These are phyloP conservation scores for Golubevia pallescens DNA, from an alignment of 1,284 basidiomycete species.

Conservation along the genomic window DNA sequence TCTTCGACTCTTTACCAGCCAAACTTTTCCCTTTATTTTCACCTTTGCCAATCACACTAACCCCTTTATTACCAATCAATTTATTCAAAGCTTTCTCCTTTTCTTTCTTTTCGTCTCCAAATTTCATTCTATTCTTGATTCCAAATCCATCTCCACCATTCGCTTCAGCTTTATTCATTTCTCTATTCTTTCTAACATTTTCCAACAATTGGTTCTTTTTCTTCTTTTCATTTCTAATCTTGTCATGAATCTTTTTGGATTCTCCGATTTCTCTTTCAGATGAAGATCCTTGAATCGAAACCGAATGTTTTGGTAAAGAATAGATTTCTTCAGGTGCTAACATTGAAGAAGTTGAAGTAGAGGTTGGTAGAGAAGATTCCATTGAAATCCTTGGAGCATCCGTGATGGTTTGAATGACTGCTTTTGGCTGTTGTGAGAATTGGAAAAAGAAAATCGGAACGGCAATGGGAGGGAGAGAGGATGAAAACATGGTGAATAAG, in stretches of 20 bases:
- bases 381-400: neutral
- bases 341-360: neutral
- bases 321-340: conserved; percentile 3
- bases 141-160: neutral
- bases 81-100: conserved; percentile 58
- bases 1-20: too few relatives aligned
- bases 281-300: too few relatives aligned
- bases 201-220: neutral
- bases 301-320: neutral
- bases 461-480: too few relatives aligned
- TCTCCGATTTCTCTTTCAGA: neutral
- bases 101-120: conserved; percentile 24
- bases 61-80: conserved; percentile 45
- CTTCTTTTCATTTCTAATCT: neutral
- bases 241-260: neutral
- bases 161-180: neutral
- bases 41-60: conserved; percentile 1
- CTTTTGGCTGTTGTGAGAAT: conserved; percentile 2
- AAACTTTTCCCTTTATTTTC: too few relatives aligned
- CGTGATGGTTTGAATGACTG: conserved; percentile 1
- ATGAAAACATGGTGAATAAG: too few relatives aligned
- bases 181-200: neutral
- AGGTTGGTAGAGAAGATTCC: conserved; percentile 6
- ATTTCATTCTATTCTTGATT: neutral
- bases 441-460: too few relatives aligned